phyloP scores from a whole-genome alignment of 2,329 filamentous ascomycete genomes.

The Exophiala xenobiotica region DNA sequence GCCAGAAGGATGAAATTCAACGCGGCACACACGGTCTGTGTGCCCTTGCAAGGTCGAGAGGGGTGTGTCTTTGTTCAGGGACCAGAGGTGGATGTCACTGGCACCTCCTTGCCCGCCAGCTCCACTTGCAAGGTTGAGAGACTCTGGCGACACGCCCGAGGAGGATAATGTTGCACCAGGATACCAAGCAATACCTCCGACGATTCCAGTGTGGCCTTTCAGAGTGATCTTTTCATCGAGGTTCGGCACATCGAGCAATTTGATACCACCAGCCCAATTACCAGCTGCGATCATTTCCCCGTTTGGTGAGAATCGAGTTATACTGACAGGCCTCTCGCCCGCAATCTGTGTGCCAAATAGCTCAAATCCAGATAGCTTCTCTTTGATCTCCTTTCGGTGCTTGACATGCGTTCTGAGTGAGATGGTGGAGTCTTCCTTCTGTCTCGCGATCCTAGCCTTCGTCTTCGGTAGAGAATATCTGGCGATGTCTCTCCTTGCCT shows the following conservation, averaged over 20 bases:
- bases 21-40: slow-evolving; percentile 79
- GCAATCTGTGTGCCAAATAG: slow-evolving; percentile 91
- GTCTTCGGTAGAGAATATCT: slow-evolving; percentile 80
- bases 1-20: slow-evolving; percentile 93
- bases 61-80: slow-evolving; percentile 79
- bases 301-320: slow-evolving; percentile 85
- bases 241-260: slow-evolving; percentile 78
- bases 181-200: slow-evolving; percentile 88
- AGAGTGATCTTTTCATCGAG: slow-evolving; percentile 73
- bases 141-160: slow-evolving; percentile 67
- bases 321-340: slow-evolving; percentile 85
- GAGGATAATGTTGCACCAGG: slow-evolving; percentile 75
- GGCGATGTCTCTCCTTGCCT: slow-evolving; percentile 76
- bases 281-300: slow-evolving; percentile 82
- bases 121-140: slow-evolving; percentile 84
- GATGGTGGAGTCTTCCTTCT: slow-evolving; percentile 78
- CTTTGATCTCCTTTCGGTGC: slow-evolving; percentile 85
- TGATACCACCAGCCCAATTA: slow-evolving; percentile 89
- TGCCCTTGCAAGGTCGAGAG: slow-evolving; percentile 80
- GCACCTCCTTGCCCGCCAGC: slow-evolving; percentile 64
- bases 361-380: slow-evolving; percentile 77
- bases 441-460: slow-evolving; percentile 71
- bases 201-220: slow-evolving; percentile 81
- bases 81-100: slow-evolving; percentile 86
- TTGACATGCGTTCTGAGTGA: slow-evolving; percentile 87